Evolutionary conservation across 352 stramenopile genomes (phyloP), one percentile per base, ranked within the genome.

Genomic region (Globisporangium paddicum): DNA sequence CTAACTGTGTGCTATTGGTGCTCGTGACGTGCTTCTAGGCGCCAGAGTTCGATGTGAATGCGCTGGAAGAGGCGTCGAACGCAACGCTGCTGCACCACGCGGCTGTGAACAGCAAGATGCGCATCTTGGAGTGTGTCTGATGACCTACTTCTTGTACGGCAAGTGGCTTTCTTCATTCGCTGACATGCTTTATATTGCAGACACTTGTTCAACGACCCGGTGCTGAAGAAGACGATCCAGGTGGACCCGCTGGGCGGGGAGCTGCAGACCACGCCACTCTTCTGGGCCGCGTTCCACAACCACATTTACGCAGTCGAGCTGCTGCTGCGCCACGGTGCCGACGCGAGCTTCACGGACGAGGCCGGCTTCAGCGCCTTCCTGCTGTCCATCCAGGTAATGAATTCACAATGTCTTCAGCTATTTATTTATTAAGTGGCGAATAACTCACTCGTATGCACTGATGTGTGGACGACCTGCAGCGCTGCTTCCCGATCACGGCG

Each of bases 291-390:
- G 51, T 79, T 66, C 47, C 62, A 86, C 62, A 90, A 93, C 68
- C 80, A 90, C 62, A 89, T 93, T 50, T 93, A 93, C 58, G 77
- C 79, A 0, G 77, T 93, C 5, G 83, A 89, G 58, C 51, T 93
- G 46, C 66, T 93, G 19, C 64, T 90, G 47, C 77, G 79, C 7
- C 57, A 87, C 21, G 77, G 79, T 40, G 83, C 80, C 16, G 69
- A 90, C 48, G 64, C 77, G 7, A 67, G 51, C 14, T 77, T 89
- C 64, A 63, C 60, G 30, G 79, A 93, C 63, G 56, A 18, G n/a
- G 50, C 61, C 13, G 81, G 83, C 0, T 84, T 85, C 55, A 77
- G 73, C 54, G 67, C 80, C 18, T 90, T 90, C 63, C 67, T 93
- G 26, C 57, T 87, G 30, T 75, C 79, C 26, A 85, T 93, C 56